phyloP scores from a whole-genome alignment of 148 eudicot genomes.

The Beta vulgaris region DNA sequence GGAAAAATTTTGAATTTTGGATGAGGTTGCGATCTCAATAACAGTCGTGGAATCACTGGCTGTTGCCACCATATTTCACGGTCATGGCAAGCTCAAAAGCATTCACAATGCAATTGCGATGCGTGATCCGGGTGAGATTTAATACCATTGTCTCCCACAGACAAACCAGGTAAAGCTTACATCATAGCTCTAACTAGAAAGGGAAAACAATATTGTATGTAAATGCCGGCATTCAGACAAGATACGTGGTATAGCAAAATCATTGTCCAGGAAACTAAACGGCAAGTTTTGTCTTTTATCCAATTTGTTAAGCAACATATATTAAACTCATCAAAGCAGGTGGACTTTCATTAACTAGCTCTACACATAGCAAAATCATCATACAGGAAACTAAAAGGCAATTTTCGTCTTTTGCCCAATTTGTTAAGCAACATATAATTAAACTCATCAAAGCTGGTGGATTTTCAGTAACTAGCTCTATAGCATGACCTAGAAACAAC shows the following conservation, averaged over 20 bases:
- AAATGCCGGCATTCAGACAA: background rate
- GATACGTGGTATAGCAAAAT: background rate
- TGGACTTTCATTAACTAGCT: background rate
- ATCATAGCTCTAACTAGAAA: background rate
- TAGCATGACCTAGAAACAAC: background rate
- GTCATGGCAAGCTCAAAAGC: too few species aligned
- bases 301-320: background rate
- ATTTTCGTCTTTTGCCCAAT: too few species aligned
- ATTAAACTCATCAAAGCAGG: background rate
- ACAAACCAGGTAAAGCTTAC: background rate
- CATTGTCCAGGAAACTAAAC: background rate
- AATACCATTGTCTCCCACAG: too few species aligned
- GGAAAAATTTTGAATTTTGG: too few species aligned
- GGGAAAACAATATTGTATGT: too few species aligned
- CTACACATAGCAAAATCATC: background rate
- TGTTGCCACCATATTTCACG: too few species aligned
- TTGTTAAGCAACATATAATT: background rate
- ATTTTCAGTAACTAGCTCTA: background rate
- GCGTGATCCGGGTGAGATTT: too few species aligned
- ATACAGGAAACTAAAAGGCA: background rate
- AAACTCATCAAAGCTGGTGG: background rate
- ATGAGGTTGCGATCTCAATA: too few species aligned
- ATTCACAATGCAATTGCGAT: too few species aligned
- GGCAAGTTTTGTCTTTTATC: background rate
- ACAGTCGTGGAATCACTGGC: too few species aligned